phyloP scores from a whole-genome alignment of 306 rosid genomes.

The Prunus mume region DNA sequence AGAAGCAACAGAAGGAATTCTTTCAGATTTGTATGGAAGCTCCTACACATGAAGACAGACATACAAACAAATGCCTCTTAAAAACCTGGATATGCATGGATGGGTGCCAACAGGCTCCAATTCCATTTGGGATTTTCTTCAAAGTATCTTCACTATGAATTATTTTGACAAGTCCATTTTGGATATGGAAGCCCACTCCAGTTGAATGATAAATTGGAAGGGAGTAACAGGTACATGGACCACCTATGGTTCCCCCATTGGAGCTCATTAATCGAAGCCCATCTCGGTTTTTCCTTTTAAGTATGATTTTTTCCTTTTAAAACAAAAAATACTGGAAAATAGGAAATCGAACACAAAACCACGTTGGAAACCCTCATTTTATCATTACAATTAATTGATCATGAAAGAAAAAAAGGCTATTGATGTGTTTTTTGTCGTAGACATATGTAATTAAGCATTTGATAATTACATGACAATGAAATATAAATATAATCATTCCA shows the following conservation, averaged over 20 bases:
- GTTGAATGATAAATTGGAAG: background rate
- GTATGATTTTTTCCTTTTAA: no score
- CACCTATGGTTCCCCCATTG: constrained; percentile 13
- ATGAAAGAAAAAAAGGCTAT: background rate
- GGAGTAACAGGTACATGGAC: background rate
- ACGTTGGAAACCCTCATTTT: no score
- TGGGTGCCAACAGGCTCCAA: background rate
- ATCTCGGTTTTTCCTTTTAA: background rate
- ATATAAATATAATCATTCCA: background rate
- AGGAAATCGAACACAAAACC: background rate
- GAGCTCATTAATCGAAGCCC: background rate
- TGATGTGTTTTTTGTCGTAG: background rate
- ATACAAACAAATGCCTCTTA: constrained; percentile 1
- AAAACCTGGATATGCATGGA: background rate
- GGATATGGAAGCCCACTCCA: constrained; percentile 5
- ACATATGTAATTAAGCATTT: background rate
- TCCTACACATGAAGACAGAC: constrained; percentile 6
- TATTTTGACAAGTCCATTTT: background rate
- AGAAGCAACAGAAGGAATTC: constrained; percentile 14
- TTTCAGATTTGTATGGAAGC: constrained; percentile 6
- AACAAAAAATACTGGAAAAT: background rate
- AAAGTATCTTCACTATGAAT: background rate
- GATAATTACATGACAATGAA: constrained; percentile 8
- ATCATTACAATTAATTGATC: background rate
- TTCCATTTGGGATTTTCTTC: background rate